These are phyloP conservation scores for Lyophyllum decastes DNA, from an alignment of 768 basidiomycete genomes.

Conservation along the genomic window DNA sequence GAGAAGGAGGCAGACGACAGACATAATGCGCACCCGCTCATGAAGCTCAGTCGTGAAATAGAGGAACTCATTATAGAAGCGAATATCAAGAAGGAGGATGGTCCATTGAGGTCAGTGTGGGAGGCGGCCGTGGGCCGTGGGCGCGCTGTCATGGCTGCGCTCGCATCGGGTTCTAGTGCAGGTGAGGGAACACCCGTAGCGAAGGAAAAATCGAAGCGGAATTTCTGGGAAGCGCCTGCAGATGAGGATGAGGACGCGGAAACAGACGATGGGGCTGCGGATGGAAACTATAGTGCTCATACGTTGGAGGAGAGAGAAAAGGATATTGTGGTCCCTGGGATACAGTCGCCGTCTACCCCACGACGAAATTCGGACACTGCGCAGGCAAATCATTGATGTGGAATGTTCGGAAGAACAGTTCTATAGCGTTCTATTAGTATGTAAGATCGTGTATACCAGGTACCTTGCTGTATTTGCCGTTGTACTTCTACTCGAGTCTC, in stretches of 20 bases:
- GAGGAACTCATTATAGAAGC: conserved; percentile 66
- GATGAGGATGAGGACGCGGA: background rate
- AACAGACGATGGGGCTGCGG: background rate
- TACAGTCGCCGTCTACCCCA: conserved; percentile 1
- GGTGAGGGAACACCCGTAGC: background rate
- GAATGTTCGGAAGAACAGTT: background rate
- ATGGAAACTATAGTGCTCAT: background rate
- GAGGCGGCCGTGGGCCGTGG: conserved; percentile 38
- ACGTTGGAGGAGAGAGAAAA: background rate
- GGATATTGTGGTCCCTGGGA: background rate
- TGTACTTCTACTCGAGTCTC: background rate
- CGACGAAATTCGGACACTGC: background rate
- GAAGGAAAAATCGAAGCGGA: background rate
- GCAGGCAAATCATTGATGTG: background rate
- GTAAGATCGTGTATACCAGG: background rate
- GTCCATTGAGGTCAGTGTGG: conserved; percentile 59
- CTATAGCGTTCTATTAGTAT: background rate
- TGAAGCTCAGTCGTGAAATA: conserved; percentile 54
- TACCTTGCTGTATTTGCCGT: background rate
- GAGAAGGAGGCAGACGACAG: background rate
- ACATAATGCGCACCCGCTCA: conserved; percentile 29
- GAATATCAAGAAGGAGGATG: conserved; percentile 58
- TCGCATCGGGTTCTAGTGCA: background rate
- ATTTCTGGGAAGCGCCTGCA: conserved; percentile 7
- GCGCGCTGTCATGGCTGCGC: conserved; percentile 1